phyloP scores from a whole-genome alignment of 768 basidiomycete genomes.

The Pisolithus sp. region DNA sequence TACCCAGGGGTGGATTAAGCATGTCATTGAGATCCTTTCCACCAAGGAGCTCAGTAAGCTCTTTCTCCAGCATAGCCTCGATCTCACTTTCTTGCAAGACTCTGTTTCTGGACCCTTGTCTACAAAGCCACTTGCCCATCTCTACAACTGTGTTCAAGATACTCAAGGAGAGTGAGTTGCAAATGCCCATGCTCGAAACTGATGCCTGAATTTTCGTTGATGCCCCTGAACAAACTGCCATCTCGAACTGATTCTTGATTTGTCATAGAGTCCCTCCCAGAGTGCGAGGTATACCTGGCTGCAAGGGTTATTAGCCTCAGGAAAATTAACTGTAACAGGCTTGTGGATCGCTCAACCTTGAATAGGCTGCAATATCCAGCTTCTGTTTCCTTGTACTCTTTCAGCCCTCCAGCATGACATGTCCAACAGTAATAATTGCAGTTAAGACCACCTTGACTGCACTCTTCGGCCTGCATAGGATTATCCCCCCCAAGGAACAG shows the following conservation, averaged over 20 bases:
- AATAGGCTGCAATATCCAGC: constrained; percentile 22
- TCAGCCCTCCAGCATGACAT: constrained; percentile 26
- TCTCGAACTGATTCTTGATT: background rate
- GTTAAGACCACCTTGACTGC: constrained; percentile 25
- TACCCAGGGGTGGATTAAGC: background rate
- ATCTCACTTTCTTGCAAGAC: background rate
- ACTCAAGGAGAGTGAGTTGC: background rate
- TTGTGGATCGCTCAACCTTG: constrained; percentile 4
- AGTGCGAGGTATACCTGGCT: background rate
- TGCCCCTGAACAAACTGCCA: background rate
- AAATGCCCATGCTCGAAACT: background rate
- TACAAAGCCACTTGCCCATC: constrained; percentile 1
- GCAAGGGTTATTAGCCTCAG: background rate
- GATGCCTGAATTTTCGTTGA: constrained; percentile 2
- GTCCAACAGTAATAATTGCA: constrained; percentile 28
- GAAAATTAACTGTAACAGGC: no score
- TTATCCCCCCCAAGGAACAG: constrained; percentile 26
- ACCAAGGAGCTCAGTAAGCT: background rate
- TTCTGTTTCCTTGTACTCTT: constrained; percentile 15
- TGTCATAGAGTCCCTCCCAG: background rate
- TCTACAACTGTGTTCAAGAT: constrained; percentile 2
- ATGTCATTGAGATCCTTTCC: background rate
- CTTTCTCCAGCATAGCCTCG: background rate
- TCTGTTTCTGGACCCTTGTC: background rate
- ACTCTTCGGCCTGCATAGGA: constrained; percentile 33